Base-by-base conservation (phyloP, 345 rosid genomes). In the Tarenaya hassleriana region DNA sequence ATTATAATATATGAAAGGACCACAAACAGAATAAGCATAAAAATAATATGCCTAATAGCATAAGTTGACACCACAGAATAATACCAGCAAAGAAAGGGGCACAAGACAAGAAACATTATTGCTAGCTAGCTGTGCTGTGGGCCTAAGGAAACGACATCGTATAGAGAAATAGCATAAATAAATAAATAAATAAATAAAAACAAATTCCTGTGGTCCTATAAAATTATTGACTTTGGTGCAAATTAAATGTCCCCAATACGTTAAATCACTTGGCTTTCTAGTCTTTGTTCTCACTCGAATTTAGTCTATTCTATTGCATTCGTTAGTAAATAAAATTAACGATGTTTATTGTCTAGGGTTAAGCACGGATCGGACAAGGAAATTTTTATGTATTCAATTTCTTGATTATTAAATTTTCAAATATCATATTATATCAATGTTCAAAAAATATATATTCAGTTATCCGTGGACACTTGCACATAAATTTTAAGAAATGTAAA, bases 141-240 rank as follows among this genome's bases (percentile, higher is more conserved):
- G 14, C 60, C 69, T 39, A 62, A 47, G 29, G 5, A 24, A 24
- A 24, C 29, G 29, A 24, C 34, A 44, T 9, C 11, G 11, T 35
- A 35, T 35, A 35, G 3, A 35, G 4, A 7, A 35, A 21, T 29
- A 46, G 52, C 38, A 44, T 16, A 1, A 48, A 34, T 64, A 34
- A 24, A 24, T 41, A 34, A 4, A 17, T 40, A 31, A 11, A 55
- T 40, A 38, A 58, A 66, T 55, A 58, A 59, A 52, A 58, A 55
- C 60, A 58, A 58, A 58, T 66, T 59, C 59, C 7, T 44, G 55
- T 58, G 70, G 60, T 58, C 64, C 64, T 58, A 38, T 51, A 20
- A 52, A 52, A 44, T 52, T n/a, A n/a, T n/a, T 46, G 64, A 52
- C 46, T 45, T 58, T 59, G 63, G 58, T 64, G 60, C 55, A 38